Base-by-base conservation (phyloP, 2,329 filamentous ascomycete genomes). In the Aspergillus novofumigatus region DNA sequence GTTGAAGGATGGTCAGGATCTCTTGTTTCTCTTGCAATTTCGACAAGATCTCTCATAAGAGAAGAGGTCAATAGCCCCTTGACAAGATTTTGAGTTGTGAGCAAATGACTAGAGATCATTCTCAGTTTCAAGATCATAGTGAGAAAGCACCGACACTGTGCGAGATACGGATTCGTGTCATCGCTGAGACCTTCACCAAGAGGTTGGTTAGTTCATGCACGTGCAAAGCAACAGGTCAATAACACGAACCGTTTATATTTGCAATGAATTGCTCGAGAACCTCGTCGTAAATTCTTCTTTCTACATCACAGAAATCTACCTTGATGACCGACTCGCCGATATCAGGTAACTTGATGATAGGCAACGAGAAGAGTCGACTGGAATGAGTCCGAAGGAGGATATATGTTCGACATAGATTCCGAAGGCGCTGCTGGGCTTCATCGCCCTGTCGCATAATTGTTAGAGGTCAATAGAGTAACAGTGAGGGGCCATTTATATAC, bases 331-430 rank as follows among this genome's bases (percentile, higher is more conserved):
- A 66, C 52, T 81, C 74, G 7, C 70, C 70, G 0, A 84, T 78
- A 14, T 70, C 68, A 0, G 84, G 84, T 0, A 87, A 72, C 8
- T 77, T 80, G 17, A 86, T 66, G 1, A 87, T 79, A 0, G 82
- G 80, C 0, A 76, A 71, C 1, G 78, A 75, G 58, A 86, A 82
- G 17, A 86, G 72, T 0, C 68, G 77, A 54, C 83, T 81, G 1
- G 70, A 68, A 66, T 86, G 82, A 0, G 83, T 85, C 5, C 83
- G 76, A 4, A 83, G 75, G 17, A 83, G 75, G 78, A 86, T 82
- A 53, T 83, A 78, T 4, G 64, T 58, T 50, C 66, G 61, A 3
- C 76, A 59, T 3, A 71, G 57, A 25, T 67, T 70, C 3, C 62
- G 52, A 0, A 76, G 62, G 10, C 71, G 65, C 28, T 62, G 28